Base-by-base conservation (phyloP, 2,329 filamentous ascomycete species). In the Fusarium pseudonygamai region DNA sequence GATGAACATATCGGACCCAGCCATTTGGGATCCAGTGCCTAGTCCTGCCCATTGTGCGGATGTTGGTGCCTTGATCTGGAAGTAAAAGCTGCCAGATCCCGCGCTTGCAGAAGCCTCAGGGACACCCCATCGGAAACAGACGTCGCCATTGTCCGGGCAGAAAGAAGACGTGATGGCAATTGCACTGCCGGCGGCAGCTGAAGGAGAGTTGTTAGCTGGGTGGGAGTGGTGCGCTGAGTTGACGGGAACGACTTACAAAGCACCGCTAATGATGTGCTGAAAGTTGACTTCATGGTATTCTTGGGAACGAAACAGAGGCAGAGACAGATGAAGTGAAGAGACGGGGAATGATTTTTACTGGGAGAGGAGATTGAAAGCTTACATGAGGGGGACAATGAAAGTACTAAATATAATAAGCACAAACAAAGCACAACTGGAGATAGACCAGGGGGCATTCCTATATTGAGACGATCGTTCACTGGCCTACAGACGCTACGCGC, bases 1-100 rank as follows among this genome's bases (percentile, higher is more conserved):
- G 76, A 92, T 72, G 77, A 92, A 91, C 64, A 92, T 90, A 78
- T 90, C 87, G 56, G 90, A 79, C 37, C 85, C 87, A 20, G 78
- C 45, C 90, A 92, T 92, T 46, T 71, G 67, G 1, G 77, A 74
- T 50, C 90, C 90, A 37, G 87, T 88, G 36, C 88, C 90, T 24
- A 92, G 82, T 14, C 84, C 87, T 22, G 90, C 84, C 90, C 90
- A 92, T 67, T 79, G 75, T 77, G 87, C 87, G 11, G 81, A 82
- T 5, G 83, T 83, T 4, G 88, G 87, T 8, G 89, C 88, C n/a
- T 81, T 82, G 63, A 92, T 84, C 76, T 91, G 89, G 71, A 92
- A 85, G 78, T 89, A 91, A 60, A 92, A 84, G 77, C 89, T 88
- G 62, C 89, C 89, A 8, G 82, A 81, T 37, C 84, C 84, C 7